Percentiles rank a stretch among this genome's conserved stretches.
Evolutionary conservation across 495 filamentous ascomycete genomes (phyloP).

Genomic region (Penicillium parvum): DNA sequence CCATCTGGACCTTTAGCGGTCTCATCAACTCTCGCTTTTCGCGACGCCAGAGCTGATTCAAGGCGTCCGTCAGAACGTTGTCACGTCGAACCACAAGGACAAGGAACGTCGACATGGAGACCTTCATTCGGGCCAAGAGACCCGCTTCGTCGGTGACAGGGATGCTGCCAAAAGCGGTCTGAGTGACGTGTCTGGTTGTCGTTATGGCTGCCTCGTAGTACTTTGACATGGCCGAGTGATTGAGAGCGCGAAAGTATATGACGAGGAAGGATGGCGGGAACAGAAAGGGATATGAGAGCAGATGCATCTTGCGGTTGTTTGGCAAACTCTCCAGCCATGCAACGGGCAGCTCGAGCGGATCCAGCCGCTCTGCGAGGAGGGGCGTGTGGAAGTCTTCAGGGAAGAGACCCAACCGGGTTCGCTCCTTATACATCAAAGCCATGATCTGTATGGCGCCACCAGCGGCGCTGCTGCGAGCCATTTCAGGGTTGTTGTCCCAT

Average conservation of each 20-base stretch:
- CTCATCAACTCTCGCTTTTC: slow-evolving; percentile 76
- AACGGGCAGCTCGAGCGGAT: slow-evolving; percentile 68
- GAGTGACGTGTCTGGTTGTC: slow-evolving; percentile 54
- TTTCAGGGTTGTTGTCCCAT: slow-evolving; percentile 71
- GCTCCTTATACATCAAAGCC: slow-evolving; percentile 63
- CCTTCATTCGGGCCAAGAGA: slow-evolving; percentile 58
- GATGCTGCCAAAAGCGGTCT: slow-evolving; percentile 49
- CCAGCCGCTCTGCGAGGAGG: slow-evolving; percentile 72
- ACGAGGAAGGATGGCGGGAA: slow-evolving; percentile 70
- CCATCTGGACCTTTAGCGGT: slow-evolving; percentile 84
- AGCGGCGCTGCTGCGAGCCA: slow-evolving; percentile 60
- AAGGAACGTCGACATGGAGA: slow-evolving; percentile 65
- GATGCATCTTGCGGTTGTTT: slow-evolving; percentile 63
- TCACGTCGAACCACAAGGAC: slow-evolving; percentile 71
- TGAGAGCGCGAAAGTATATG: slow-evolving; percentile 84
- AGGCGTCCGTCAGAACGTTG: slow-evolving; percentile 67
- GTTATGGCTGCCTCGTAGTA: slow-evolving; percentile 67
- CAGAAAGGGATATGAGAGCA: slow-evolving; percentile 77
- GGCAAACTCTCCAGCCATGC: slow-evolving; percentile 57
- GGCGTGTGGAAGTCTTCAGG: slow-evolving; percentile 68
- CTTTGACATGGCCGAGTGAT: slow-evolving; percentile 75
- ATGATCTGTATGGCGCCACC: slow-evolving; percentile 73
- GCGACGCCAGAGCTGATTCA: slow-evolving; percentile 84
- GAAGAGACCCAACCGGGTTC: slow-evolving; percentile 57
- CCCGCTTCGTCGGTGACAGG: slow-evolving; percentile 40